Evolutionary conservation across 179 eudicot genomes (phyloP), one percentile per base, ranked within the genome.

Genomic region (Sideroxylon spinosum): DNA sequence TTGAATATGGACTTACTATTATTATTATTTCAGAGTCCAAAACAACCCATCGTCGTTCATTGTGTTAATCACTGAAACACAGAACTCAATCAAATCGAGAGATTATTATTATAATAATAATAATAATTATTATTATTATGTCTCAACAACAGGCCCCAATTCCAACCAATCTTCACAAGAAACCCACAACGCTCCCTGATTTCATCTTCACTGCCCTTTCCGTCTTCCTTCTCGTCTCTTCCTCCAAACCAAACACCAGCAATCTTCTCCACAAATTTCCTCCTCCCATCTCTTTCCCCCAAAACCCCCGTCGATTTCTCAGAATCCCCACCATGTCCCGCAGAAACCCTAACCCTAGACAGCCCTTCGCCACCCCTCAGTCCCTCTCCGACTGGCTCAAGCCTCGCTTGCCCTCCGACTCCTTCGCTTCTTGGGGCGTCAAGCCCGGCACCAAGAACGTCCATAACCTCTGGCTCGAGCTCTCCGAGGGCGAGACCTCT

Each of bases 381-480:
- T 88, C 97, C 23, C 90, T 93, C 81, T 89, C 97, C 77, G 95
- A 93, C 76, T 95, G 97, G 97, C 89, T 93, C 25, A 79, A 79
- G 26, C 92, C 93, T 7, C 86, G 97, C 0, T 69, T 93, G 70
- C 92, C 91, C 10, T 88, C 93, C 25, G 98, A 93, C 13, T 85
- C 91, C 0, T 88, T 95, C 76, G 88, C 93, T 72, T 60, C 95
- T 6, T 95, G 98, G 98, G 98, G 98, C 9, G 86, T 88, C 13
- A 90, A 82, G 48, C 92, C 97, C 9, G 98, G 98, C 4, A 95
- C 98, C 25, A 95, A 95, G 79, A 95, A 93, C 75, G 86, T 95
- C 32, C 93, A 93, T 68, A 95, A 89, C 69, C 86, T 95, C 49
- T 95, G 93, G 93, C 98, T 95, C 29, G 98, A 95, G 85, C 71